Conservation (phyloP, 768 basidiomycete species). For the Tephrocybe sp. region DNA sequence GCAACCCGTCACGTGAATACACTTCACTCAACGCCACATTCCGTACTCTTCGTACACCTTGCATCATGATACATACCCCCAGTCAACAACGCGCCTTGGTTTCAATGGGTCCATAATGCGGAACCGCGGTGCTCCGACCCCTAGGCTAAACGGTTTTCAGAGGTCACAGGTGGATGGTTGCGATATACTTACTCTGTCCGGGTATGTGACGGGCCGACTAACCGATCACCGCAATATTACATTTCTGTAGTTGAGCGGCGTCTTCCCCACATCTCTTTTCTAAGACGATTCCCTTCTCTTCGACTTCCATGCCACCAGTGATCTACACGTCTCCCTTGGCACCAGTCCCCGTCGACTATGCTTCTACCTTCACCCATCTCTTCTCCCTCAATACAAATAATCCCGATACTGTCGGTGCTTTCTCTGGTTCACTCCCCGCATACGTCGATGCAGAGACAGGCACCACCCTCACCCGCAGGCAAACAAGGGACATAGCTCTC, state of each 20-base stretch:
- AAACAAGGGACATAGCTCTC: conserved; percentile 51
- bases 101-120: too few relatives aligned
- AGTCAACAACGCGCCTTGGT: too few relatives aligned
- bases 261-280: too few relatives aligned
- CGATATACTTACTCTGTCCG: too few relatives aligned
- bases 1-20: neutral
- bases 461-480: conserved; percentile 50
- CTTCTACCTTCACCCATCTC: conserved; percentile 50
- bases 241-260: too few relatives aligned
- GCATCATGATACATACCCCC: too few relatives aligned
- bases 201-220: too few relatives aligned
- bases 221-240: too few relatives aligned
- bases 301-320: conserved; percentile 23
- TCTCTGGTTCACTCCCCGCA: conserved; percentile 43
- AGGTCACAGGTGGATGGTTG: too few relatives aligned
- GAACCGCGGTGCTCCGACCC: too few relatives aligned
- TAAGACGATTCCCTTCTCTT: too few relatives aligned
- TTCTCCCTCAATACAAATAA: conserved; percentile 28
- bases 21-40: neutral
- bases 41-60: neutral
- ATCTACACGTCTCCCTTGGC: conserved; percentile 48
- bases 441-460: conserved; percentile 68
- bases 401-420: conserved; percentile 36
- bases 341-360: conserved; percentile 31
- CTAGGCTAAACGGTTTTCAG: too few relatives aligned